phyloP scores from a whole-genome alignment of 2,329 filamentous ascomycete genomes.

The Cadophora malorum region DNA sequence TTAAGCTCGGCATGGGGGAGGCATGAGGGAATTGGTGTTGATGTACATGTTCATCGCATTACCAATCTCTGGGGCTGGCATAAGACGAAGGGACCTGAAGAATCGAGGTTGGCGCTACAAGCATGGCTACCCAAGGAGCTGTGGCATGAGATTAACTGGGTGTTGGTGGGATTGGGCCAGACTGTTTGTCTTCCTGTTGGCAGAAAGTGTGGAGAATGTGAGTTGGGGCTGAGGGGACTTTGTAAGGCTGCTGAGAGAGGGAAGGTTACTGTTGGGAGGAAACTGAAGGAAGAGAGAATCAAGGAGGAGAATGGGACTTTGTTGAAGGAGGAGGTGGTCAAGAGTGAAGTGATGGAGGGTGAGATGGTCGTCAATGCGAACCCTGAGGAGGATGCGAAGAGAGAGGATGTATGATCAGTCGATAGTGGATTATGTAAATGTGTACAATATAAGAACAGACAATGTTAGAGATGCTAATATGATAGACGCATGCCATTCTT shows the following conservation, averaged over 20 bases:
- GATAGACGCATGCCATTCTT: no score
- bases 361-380: conserved; percentile 39
- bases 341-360: conserved; percentile 47
- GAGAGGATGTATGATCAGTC: background rate
- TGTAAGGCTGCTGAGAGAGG: conserved; percentile 75
- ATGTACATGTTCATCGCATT: conserved; percentile 78
- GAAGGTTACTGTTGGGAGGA: conserved; percentile 65
- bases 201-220: conserved; percentile 80
- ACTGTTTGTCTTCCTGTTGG: conserved; percentile 73
- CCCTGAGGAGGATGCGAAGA: conserved; percentile 20
- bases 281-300: conserved; percentile 51
- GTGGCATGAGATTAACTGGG: conserved; percentile 78
- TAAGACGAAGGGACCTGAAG: conserved; percentile 70
- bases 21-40: conserved; percentile 62
- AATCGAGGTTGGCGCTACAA: conserved; percentile 67
- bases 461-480: no score
- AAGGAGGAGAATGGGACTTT: conserved; percentile 46
- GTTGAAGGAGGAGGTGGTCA: conserved; percentile 44
- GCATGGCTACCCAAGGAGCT: conserved; percentile 71
- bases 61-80: conserved; percentile 77
- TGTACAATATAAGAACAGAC: background rate
- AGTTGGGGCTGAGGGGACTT: conserved; percentile 75
- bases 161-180: conserved; percentile 77
- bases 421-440: background rate
- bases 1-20: conserved; percentile 73